Evolutionary conservation across 164 flowering plant genomes (phyloP), one percentile per base, ranked within the genome.

Genomic region (Nymphaea thermarum): DNA sequence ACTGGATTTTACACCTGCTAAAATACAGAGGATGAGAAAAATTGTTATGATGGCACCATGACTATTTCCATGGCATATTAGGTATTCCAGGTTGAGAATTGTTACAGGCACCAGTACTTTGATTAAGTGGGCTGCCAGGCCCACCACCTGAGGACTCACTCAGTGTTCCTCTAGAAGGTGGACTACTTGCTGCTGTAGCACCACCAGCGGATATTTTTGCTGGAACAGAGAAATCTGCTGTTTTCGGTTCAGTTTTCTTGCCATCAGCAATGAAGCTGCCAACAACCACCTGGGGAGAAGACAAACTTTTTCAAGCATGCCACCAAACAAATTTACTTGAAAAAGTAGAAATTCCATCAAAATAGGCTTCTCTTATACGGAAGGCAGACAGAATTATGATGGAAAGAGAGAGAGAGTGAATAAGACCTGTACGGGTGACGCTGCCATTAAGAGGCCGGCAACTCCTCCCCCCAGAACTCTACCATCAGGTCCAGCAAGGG

Each of bases 401-500:
- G 14, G 57, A 51, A 10, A 45, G 53, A 45, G 57, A 51, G 57
- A 51, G 57, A 15, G 10, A 51, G 57, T 2, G 14, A 51, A 59
- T 70, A 66, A 65, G 75, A 90, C 98, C 93, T 93, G 96, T 65
- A 93, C 88, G 62, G 93, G 91, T 55, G 95, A 73, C 66, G 98
- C 95, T 25, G 96, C 98, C 6, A 82, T 85, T 57, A 93, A 78
- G 63, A 88, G 82, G 66, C 98, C 96, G 17, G 96, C 93, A 65
- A 93, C 96, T 61, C 89, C 77, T 71, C 98, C 98, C 64, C 98
- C 98, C 42, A 90, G 74, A 66, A 93, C 93, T 25, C 95, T 90
- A 5, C 98, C 96, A 83, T 93, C 95, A 16, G 95, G 89, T 57
- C 93, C 96, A 51, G 96, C 85, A 65, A 93, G 70, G 2, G 95